Conservation (phyloP, 805 yeast genomes). For the Metschnikowia picachoensis region DNA sequence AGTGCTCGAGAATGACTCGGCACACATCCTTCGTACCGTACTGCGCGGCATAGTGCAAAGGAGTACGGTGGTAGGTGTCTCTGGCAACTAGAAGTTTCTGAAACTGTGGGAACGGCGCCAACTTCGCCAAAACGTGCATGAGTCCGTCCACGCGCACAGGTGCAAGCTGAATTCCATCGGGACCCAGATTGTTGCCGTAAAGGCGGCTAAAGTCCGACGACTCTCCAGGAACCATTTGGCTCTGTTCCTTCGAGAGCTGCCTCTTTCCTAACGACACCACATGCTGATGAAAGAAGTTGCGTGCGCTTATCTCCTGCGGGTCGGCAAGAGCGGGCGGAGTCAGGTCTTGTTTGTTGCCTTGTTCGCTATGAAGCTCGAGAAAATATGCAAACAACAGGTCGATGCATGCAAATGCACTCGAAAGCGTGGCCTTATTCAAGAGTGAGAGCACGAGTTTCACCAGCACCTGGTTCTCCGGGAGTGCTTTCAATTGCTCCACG, state of each 20-base stretch:
- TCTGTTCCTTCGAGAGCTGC: conserved; percentile 31
- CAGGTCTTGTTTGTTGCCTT: background rate
- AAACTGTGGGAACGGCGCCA: conserved; percentile 24
- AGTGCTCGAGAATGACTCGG: conserved; percentile 49
- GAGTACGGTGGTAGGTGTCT: conserved; percentile 78
- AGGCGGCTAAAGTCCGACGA: conserved; percentile 24
- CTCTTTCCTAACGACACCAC: conserved; percentile 75
- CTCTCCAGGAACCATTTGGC: conserved; percentile 44
- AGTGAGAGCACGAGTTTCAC: conserved; percentile 55
- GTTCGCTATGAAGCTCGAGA: conserved; percentile 11
- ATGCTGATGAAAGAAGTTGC: conserved; percentile 83
- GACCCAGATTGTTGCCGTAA: conserved; percentile 27
- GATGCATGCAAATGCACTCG: conserved; percentile 54
- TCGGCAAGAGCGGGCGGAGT: conserved; percentile 22
- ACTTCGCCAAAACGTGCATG: conserved; percentile 50
- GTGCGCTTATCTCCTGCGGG: conserved; percentile 67
- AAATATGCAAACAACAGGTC: conserved; percentile 49
- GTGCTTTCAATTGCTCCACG: conserved; percentile 33
- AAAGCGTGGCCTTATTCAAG: conserved; percentile 60
- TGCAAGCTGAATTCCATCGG: conserved; percentile 59
- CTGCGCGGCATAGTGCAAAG: conserved; percentile 86
- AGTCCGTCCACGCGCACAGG: conserved; percentile 49
- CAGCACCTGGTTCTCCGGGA: conserved; percentile 45
- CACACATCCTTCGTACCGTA: conserved; percentile 72
- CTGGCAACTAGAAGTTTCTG: conserved; percentile 47